Evolutionary conservation across 768 basidiomycete species (phyloP).

Genomic region (Trametes punicea): DNA sequence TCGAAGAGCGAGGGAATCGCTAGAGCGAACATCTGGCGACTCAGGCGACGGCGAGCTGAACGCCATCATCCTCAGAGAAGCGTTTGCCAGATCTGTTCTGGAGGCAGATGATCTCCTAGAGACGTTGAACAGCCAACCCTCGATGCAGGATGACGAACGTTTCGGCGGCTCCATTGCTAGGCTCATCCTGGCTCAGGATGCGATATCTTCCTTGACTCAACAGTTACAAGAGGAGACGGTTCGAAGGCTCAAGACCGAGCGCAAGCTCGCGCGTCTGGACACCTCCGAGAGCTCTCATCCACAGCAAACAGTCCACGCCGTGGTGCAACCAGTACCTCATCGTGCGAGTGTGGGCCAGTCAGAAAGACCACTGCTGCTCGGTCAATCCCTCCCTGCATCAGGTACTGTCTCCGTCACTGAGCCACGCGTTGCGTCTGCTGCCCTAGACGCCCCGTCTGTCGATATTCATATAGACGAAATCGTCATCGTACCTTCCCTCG

Average conservation of each 20-base stretch:
- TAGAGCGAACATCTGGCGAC: conserved; percentile 21
- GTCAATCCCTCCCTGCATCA: neutral
- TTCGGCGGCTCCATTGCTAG: conserved; percentile 51
- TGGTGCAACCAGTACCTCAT: conserved; percentile 8
- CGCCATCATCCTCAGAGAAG: conserved; percentile 8
- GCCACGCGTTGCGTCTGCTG: neutral
- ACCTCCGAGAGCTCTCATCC: neutral
- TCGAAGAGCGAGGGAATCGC: conserved; percentile 44
- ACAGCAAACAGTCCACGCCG: conserved; percentile 1
- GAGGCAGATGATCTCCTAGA: conserved; percentile 36
- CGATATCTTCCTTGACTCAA: conserved; percentile 48
- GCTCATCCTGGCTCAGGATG: conserved; percentile 45
- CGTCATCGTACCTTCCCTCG: neutral
- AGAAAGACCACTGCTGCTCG: neutral
- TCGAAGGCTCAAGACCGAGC: conserved; percentile 45
- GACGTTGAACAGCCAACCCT: conserved; percentile 35
- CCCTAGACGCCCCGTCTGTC: neutral
- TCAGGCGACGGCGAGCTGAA: conserved; percentile 17
- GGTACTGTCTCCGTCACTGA: neutral
- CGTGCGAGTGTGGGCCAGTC: neutral
- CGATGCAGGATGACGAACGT: conserved; percentile 27
- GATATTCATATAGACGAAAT: conserved; percentile 4
- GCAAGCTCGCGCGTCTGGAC: conserved; percentile 22
- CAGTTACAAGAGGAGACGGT: conserved; percentile 59
- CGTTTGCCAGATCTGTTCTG: conserved; percentile 32